phyloP scores from a whole-genome alignment of 192 early-diverging fungal species.

The Coemansia sp. region DNA sequence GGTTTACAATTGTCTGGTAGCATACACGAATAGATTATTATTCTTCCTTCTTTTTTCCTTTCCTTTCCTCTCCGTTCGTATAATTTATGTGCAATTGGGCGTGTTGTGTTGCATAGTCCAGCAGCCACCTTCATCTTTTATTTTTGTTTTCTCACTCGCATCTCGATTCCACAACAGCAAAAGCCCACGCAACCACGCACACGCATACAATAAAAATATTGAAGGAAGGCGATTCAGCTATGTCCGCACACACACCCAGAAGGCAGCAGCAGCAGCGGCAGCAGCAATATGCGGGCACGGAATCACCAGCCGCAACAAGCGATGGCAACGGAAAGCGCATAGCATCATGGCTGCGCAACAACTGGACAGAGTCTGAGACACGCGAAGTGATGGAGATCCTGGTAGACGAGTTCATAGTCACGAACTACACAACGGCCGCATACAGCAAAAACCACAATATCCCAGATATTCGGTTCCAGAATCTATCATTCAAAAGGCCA shows the following conservation, averaged over 20 bases:
- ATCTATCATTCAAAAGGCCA: constrained; percentile 26
- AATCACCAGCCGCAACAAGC: neutral
- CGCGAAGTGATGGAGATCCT: constrained; percentile 53
- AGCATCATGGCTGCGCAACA: constrained; percentile 51
- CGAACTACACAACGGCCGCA: constrained; percentile 24
- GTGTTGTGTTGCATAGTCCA: no score
- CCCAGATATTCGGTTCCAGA: constrained; percentile 32
- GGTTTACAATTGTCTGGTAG: neutral
- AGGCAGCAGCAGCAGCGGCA: neutral
- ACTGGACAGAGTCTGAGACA: constrained; percentile 51
- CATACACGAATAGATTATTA: neutral
- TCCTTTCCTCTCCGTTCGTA: neutral
- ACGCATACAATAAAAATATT: neutral
- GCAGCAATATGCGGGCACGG: neutral
- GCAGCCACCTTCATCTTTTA: no score
- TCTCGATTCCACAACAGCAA: neutral
- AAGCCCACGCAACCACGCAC: neutral
- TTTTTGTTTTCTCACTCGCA: neutral
- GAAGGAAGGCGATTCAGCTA: neutral
- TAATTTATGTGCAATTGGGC: no score
- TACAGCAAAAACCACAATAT: constrained; percentile 44
- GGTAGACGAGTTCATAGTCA: constrained; percentile 38
- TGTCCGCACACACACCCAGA: neutral
- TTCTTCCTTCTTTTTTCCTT: neutral
- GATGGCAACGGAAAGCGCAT: neutral